Percentiles rank a stretch among this genome's conserved stretches.
Conservation (phyloP, 768 basidiomycete species). For the Collybia nuda region DNA sequence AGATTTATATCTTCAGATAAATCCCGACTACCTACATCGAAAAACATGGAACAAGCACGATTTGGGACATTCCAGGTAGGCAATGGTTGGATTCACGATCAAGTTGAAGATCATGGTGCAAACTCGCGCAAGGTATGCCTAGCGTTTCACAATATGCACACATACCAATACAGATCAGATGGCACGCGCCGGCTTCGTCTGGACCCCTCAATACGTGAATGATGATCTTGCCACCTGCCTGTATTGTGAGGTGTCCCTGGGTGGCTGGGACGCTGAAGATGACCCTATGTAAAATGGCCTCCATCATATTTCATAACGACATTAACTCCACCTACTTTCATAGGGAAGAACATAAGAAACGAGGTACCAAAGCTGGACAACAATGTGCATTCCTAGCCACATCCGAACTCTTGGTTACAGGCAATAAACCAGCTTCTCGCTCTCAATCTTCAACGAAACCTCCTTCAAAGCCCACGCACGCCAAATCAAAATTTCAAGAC, state of each 20-base stretch:
- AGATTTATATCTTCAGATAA: slow-evolving; percentile 65
- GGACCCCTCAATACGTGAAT: slow-evolving; percentile 61
- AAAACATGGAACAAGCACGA: slow-evolving; percentile 71
- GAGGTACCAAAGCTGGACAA: slow-evolving; percentile 47
- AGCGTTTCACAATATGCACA: neutral
- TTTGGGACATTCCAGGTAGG: slow-evolving; percentile 59
- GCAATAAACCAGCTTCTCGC: slow-evolving; percentile 21
- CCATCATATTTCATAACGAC: neutral
- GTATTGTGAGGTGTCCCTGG: slow-evolving; percentile 77
- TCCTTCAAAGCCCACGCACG: slow-evolving; percentile 22
- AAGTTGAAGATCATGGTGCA: slow-evolving; percentile 59
- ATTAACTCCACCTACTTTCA: slow-evolving; percentile 8
- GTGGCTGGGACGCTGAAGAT: slow-evolving; percentile 87
- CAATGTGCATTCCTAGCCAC: slow-evolving; percentile 42
- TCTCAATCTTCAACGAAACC: slow-evolving; percentile 25
- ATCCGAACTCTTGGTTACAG: slow-evolving; percentile 10
- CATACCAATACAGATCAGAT: slow-evolving; percentile 50
- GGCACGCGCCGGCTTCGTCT: slow-evolving; percentile 88
- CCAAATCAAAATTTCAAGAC: slow-evolving; percentile 32
- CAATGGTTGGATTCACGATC: slow-evolving; percentile 71
- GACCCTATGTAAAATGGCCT: slow-evolving; percentile 71
- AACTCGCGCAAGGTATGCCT: slow-evolving; percentile 61
- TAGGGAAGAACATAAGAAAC: slow-evolving; percentile 77
- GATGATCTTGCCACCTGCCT: slow-evolving; percentile 86
- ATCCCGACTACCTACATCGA: slow-evolving; percentile 62